Evolutionary conservation across 2,329 filamentous ascomycete species (phyloP), one percentile per base, ranked within the genome.

Genomic region (Cryphonectria radicalis): DNA sequence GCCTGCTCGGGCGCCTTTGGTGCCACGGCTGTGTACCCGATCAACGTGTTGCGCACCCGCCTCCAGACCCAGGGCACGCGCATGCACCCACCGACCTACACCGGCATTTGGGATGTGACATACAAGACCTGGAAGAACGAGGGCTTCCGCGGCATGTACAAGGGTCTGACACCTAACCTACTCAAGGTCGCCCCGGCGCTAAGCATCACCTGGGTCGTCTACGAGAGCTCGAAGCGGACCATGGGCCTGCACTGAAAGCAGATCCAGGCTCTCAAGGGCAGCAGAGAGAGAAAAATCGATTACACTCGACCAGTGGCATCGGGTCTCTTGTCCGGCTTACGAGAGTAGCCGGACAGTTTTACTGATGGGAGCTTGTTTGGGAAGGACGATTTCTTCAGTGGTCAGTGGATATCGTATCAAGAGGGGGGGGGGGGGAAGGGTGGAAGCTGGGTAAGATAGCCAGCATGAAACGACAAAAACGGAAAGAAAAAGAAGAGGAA

Each of bases 151-250:
- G 96, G 96, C 2, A 85, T 99, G 70, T 99, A 97, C 86, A 97
- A 97, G 82, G 96, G 96, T 1, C 85, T 98, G 74, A 97, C 95
- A 59, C 96, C 96, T 6, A 99, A 98, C 79, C 85, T 99, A 55
- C 86, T 99, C 76, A 99, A 99, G 84, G 96, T 99, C 50, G 94
- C 96, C 13, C 96, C 96, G 2, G 94, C 96, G 42, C 91, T 99
- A 68, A 97, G 94, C 77, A 98, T 99, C 79, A 95, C 94, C 69
- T 97, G 96, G 86, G 90, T 97, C 77, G 92, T 96, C 73, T 97
- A 97, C 79, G 94, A 97, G 83, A 96, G 96, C 78, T 90, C 93
- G 69, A 97, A 97, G 85, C 89, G 87, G 76, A 79, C 92, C 46
- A 84, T 97, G 75, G 81, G 84, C 19, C 77, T 90, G 76, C 84